Evolutionary conservation across 2,329 filamentous ascomycete genomes (phyloP).

Genomic region (Colletotrichum neosansevieriae): DNA sequence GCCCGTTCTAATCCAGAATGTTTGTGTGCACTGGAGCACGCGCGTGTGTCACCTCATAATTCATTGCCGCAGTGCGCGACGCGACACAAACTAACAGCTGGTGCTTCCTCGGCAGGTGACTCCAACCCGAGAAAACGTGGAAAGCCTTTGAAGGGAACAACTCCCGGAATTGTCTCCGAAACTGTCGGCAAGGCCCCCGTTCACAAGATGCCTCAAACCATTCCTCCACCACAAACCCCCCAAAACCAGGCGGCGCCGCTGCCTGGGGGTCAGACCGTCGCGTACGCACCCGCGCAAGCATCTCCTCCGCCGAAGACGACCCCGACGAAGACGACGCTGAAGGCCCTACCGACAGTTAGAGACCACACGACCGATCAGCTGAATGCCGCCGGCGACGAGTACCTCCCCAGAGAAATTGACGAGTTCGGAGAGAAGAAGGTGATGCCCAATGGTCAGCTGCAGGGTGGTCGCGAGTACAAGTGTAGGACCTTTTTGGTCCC

Average conservation of each 20-base stretch:
- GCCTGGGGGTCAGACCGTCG: constrained; percentile 54
- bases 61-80: constrained; percentile 48
- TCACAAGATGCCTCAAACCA: constrained; percentile 53
- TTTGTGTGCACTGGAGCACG: constrained; percentile 24
- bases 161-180: constrained; percentile 65
- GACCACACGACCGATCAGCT: constrained; percentile 98
- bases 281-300: constrained; percentile 54
- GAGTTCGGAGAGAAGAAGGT: constrained; percentile 96
- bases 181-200: constrained; percentile 67
- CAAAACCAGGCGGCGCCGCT: constrained; percentile 63
- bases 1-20: constrained; percentile 1
- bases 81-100: constrained; percentile 45
- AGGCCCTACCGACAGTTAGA: constrained; percentile 93
- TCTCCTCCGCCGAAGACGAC: constrained; percentile 80
- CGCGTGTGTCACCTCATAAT: constrained; percentile 49
- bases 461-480: constrained; percentile 87
- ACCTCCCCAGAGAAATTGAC: constrained; percentile 92
- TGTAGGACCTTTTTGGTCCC: constrained; percentile 95
- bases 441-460: constrained; percentile 81
- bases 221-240: constrained; percentile 66
- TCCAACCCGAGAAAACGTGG: constrained; percentile 68
- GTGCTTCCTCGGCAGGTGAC: constrained; percentile 55
- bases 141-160: constrained; percentile 72
- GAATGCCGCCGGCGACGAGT: constrained; percentile 90
- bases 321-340: constrained; percentile 85